A percentile compares a stretch with the other conserved stretches of the same genome.
phyloP scores from a whole-genome alignment of 75 land plant species.

The Cupressus sempervirens region DNA sequence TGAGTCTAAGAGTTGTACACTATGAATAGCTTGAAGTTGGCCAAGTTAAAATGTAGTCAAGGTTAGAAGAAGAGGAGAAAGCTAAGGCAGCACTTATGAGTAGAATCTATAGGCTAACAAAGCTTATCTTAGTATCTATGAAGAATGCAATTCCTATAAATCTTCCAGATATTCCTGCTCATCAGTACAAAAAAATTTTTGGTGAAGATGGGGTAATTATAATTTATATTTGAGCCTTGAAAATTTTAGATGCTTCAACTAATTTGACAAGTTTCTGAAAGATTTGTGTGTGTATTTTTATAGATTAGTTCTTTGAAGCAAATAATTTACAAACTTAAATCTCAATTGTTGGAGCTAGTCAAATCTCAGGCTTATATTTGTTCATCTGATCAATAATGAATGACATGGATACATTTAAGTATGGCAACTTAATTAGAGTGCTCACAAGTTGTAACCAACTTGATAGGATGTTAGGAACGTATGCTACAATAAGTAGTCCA shows the following conservation, averaged over 20 bases:
- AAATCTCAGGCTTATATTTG: not conserved
- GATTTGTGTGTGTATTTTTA: not conserved
- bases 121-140: slow-evolving; percentile 77
- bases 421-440: not conserved
- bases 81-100: slow-evolving; percentile 83
- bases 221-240: not conserved
- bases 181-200: slow-evolving; percentile 45
- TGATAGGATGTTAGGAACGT: too few relatives aligned
- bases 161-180: slow-evolving; percentile 32
- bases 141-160: slow-evolving; percentile 57
- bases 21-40: slow-evolving; percentile 67
- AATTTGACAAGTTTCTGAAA: not conserved
- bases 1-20: not conserved
- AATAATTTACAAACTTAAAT: not conserved
- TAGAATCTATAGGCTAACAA: slow-evolving; percentile 78
- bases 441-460: not conserved
- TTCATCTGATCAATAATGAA: not conserved
- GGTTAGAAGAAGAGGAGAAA: slow-evolving; percentile 87
- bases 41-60: slow-evolving; percentile 85
- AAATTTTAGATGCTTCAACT: not conserved
- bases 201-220: slow-evolving; percentile 56
- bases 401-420: not conserved
- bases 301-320: not conserved
- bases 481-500: not conserved
- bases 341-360: not conserved